Evolutionary conservation across 192 early-diverging fungal genomes (phyloP), one percentile per base, ranked within the genome.

Genomic region (Haplosporangium gracile): DNA sequence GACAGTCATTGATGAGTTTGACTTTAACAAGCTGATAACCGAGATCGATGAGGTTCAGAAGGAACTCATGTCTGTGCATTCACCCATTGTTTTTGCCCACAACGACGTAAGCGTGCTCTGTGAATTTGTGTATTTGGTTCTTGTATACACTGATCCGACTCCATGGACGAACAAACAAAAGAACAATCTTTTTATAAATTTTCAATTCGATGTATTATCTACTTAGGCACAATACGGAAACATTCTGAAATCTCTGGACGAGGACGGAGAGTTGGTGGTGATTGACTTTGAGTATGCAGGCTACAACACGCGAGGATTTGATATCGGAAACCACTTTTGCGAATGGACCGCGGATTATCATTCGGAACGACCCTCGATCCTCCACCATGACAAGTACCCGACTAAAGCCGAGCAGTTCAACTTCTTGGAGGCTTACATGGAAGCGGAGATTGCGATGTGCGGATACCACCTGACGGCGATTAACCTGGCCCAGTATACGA

Each of bases 291-390:
- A 96, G 78, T 97, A 97, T 81, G 90, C 95, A 34, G 95, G 95
- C 0, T 96, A 95, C 86, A 96, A 96, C 75, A 92, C 93, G 77
- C 92, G 94, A 18, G 95, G 93, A 34, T 96, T 92, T 65, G 96
- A 97, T 45, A 93, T 97, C 71, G 95, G 91, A 42, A 97, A 97
- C 78, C 95, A 96, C 70, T 96, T 96, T 76, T 95, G 95, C 82
- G 96, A 97, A 63, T 97, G 95, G 95, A 93, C 90, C 75, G 93
- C 93, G 24, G 94, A 97, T 80, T 97, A 97, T 84, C 95, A 96
- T 79, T 76, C 90, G 20, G 76, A 75, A 43, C 11, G 72, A 13
- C 76, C 92, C 47, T 79, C 94, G 75, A 26, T 88, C 2, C 63
- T 95, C 8, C 81, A 92, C n/a, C 68, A 82, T 5, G 32, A 68